A percentile compares a stretch with the other conserved stretches of the same genome.
Evolutionary conservation across 1,284 basidiomycete species (phyloP).

Genomic region (Rhodotorula sp.): DNA sequence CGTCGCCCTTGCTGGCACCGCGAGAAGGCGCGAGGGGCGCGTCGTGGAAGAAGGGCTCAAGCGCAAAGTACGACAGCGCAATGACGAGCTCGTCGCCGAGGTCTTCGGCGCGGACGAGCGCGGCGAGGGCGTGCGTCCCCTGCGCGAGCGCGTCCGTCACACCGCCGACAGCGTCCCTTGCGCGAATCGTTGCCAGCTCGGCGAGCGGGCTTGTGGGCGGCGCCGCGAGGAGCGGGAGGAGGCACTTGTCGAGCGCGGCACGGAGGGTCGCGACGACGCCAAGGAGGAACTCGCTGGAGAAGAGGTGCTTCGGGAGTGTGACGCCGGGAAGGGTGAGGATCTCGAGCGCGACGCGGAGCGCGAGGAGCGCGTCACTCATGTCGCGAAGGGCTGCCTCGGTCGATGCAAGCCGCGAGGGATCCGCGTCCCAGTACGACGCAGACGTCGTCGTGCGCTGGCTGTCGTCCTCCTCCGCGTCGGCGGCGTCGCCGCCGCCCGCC

Average conservation of each 20-base stretch:
- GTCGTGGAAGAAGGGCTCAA: constrained; percentile 86
- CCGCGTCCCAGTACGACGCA: constrained; percentile 27
- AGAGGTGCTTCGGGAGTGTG: constrained; percentile 29
- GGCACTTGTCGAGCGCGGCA: constrained; percentile 53
- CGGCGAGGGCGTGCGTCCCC: constrained; percentile 15
- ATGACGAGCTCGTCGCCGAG: constrained; percentile 89
- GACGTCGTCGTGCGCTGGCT: background rate
- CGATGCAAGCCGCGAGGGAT: constrained; percentile 3
- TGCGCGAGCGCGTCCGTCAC: constrained; percentile 16
- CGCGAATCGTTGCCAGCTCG: constrained; percentile 47
- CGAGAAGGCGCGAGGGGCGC: constrained; percentile 59
- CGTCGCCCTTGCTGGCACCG: constrained; percentile 45
- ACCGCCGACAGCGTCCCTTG: constrained; percentile 4
- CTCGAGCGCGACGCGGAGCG: constrained; percentile 28
- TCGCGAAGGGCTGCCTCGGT: background rate
- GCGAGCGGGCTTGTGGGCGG: constrained; percentile 51
- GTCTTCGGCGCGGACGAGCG: constrained; percentile 49
- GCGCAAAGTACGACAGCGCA: constrained; percentile 83
- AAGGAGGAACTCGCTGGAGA: constrained; percentile 57
- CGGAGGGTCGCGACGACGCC: constrained; percentile 58
- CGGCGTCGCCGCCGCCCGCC: constrained; percentile 45
- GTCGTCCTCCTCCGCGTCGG: constrained; percentile 39
- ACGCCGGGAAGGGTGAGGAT: constrained; percentile 28
- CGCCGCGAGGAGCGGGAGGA: constrained; percentile 32
- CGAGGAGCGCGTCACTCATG: constrained; percentile 33